These are phyloP conservation scores for Durio zibethinus DNA, from an alignment of 345 rosid genomes.

Conservation along the genomic window DNA sequence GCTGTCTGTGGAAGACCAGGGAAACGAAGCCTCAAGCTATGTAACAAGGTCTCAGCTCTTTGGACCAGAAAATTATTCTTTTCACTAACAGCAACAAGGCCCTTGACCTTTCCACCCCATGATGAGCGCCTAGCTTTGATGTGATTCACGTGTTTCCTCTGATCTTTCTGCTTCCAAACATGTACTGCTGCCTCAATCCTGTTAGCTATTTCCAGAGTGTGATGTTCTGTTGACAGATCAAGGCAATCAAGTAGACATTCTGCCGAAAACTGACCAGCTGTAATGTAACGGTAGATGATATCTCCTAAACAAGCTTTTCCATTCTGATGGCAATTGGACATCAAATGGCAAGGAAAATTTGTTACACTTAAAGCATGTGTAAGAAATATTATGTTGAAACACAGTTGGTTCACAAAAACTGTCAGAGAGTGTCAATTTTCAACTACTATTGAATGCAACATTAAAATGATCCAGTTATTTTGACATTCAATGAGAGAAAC, in stretches of 20 bases:
- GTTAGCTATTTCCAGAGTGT: constrained; percentile 74
- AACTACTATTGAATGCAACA: background rate
- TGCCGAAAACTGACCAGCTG: constrained; percentile 78
- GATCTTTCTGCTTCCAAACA: constrained; percentile 75
- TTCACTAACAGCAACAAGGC: constrained; percentile 56
- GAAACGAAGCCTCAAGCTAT: constrained; percentile 70
- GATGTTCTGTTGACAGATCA: constrained; percentile 87
- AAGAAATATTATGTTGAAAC: background rate
- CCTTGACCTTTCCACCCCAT: constrained; percentile 88
- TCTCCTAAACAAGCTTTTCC: constrained; percentile 79
- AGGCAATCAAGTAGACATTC: constrained; percentile 91
- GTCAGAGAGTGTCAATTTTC: background rate
- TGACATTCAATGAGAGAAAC: background rate
- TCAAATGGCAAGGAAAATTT: background rate
- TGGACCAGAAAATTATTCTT: constrained; percentile 59
- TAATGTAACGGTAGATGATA: constrained; percentile 68
- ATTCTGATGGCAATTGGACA: constrained; percentile 7
- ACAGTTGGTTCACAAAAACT: background rate
- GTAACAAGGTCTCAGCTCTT: constrained; percentile 74
- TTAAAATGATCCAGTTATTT: background rate
- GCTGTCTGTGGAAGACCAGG: constrained; percentile 95
- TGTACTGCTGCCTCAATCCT: constrained; percentile 82
- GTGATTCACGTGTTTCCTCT: constrained; percentile 41
- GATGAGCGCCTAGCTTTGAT: constrained; percentile 48
- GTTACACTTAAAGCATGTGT: background rate